phyloP scores from a whole-genome alignment of 129 eudicot species.

The Flaveria robusta region DNA sequence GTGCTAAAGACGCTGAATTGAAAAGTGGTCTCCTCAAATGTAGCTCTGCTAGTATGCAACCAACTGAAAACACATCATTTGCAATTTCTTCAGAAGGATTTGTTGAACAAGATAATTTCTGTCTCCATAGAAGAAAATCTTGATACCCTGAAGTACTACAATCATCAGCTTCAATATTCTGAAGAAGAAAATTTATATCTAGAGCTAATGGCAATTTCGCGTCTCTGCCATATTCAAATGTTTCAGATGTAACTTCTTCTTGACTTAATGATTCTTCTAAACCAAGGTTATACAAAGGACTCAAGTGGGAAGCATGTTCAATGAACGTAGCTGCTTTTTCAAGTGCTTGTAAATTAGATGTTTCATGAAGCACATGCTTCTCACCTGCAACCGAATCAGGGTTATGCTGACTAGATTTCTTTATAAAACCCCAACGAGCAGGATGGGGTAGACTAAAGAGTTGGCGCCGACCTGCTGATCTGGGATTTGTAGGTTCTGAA shows the following conservation, averaged over 20 bases:
- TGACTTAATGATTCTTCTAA: constrained; percentile 26
- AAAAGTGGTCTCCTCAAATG: constrained; percentile 81
- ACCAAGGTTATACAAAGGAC: constrained; percentile 52
- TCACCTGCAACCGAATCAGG: constrained; percentile 23
- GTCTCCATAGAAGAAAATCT: constrained; percentile 80
- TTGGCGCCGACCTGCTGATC: constrained; percentile 82
- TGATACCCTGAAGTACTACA: constrained; percentile 64
- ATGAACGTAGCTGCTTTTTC: constrained; percentile 79
- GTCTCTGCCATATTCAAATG: constrained; percentile 29
- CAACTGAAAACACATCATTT: constrained; percentile 75
- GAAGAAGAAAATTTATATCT: constrained; percentile 67
- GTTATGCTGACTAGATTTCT: constrained; percentile 29
- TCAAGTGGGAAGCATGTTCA: constrained; percentile 74
- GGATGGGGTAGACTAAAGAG: constrained; percentile 92
- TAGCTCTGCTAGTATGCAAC: constrained; percentile 91
- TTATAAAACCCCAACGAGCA: constrained; percentile 52
- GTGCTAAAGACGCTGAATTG: constrained; percentile 52
- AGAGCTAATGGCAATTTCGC: constrained; percentile 31
- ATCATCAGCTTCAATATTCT: constrained; percentile 72
- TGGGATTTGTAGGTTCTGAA: constrained; percentile 61
- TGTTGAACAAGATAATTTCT: constrained; percentile 36
- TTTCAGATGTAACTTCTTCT: constrained; percentile 17
- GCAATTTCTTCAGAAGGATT: constrained; percentile 47
- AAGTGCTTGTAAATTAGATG: constrained; percentile 44
- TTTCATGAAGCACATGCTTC: constrained; percentile 39